Conservation (phyloP, 305 asterid species). For the Lippia alba region DNA sequence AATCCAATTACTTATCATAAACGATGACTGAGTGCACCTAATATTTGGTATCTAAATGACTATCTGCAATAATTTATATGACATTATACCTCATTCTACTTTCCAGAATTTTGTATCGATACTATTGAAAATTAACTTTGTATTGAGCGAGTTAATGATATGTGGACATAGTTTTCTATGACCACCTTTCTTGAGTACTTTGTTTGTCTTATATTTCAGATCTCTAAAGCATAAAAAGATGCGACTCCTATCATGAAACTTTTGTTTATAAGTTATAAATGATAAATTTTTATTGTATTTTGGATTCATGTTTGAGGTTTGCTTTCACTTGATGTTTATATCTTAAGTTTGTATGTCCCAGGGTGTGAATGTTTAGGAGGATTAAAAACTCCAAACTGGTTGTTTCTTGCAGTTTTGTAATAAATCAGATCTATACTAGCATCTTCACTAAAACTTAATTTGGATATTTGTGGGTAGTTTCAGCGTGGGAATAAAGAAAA, state of each 20-base stretch:
- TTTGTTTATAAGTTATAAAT: neutral
- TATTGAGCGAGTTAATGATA: neutral
- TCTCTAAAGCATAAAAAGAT: neutral
- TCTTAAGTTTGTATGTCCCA: neutral
- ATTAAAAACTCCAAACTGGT: neutral
- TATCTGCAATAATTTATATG: neutral
- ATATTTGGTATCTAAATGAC: no score
- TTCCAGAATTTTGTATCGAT: neutral
- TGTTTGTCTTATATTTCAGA: neutral
- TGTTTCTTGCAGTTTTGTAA: neutral
- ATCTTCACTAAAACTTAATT: conserved; percentile 9
- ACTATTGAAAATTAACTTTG: neutral
- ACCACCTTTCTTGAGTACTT: neutral
- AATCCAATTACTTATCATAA: no score
- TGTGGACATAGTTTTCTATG: no score
- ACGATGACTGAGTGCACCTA: no score
- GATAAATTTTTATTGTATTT: neutral
- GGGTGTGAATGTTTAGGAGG: neutral
- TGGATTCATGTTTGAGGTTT: neutral
- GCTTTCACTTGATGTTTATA: neutral
- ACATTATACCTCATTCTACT: neutral
- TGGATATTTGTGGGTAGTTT: conserved; percentile 24
- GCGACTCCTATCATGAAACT: neutral
- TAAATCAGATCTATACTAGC: conserved; percentile 13
- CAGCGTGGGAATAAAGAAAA: conserved; percentile 28